These are phyloP conservation scores for Tylopilus sp. DNA, from an alignment of 1,284 basidiomycete species.

Conservation along the genomic window DNA sequence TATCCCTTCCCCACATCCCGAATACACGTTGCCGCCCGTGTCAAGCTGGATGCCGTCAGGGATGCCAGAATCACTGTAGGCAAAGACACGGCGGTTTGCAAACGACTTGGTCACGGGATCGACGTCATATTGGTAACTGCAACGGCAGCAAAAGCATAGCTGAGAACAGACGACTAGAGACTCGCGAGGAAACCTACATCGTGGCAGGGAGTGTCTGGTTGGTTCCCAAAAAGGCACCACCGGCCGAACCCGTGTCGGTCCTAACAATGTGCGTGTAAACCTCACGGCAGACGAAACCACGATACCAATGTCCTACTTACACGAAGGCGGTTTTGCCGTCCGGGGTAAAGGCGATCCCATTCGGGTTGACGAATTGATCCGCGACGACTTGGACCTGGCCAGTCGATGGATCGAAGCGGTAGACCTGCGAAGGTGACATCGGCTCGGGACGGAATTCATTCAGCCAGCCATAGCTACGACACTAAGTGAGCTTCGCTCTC, in stretches of 20 bases:
- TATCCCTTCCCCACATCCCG: constrained; percentile 26
- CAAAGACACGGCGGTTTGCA: constrained; percentile 65
- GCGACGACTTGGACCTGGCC: constrained; percentile 66
- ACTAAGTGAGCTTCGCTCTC: not conserved
- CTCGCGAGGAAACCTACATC: constrained; percentile 44
- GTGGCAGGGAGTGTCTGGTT: constrained; percentile 65
- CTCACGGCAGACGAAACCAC: not conserved
- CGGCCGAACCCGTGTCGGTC: constrained; percentile 48
- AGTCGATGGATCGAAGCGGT: constrained; percentile 63
- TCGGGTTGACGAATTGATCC: constrained; percentile 58
- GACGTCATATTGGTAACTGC: constrained; percentile 70
- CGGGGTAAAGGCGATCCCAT: constrained; percentile 67
- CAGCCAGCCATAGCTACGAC: constrained; percentile 56
- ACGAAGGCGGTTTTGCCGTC: constrained; percentile 68
- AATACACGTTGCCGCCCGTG: constrained; percentile 18
- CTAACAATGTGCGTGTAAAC: constrained; percentile 31
- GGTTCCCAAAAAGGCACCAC: constrained; percentile 50
- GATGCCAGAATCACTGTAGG: constrained; percentile 62
- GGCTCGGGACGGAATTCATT: constrained; percentile 64
- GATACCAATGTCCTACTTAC: constrained; percentile 37
- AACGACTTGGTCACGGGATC: constrained; percentile 54
- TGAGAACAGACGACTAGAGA: not conserved
- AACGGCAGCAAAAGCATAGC: not conserved
- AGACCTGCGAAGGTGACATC: constrained; percentile 68
- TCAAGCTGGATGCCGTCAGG: constrained; percentile 65